Evolutionary conservation across 2,329 filamentous ascomycete species (phyloP), one percentile per base, ranked within the genome.

Genomic region (Beauveria sp.): DNA sequence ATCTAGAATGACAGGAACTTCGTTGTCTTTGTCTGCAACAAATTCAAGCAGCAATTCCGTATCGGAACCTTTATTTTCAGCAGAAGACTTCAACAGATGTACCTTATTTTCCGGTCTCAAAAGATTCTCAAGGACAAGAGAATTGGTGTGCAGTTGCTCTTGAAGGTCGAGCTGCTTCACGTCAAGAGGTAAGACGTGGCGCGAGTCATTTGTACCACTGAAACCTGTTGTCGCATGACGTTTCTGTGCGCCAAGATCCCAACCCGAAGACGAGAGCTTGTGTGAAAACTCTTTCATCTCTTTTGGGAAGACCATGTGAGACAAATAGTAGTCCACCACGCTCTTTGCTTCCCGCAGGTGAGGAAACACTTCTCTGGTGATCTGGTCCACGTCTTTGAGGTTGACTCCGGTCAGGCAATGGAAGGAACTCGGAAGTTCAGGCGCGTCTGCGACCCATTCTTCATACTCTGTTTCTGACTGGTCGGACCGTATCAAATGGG

Each of bases 121-220:
- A 0, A 92, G 69, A 63, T 86, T 76, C 0, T 79, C 74, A 0
- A 92, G 67, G 0, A 91, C 87, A 7, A 85, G 68, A 0, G 88
- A 87, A 65, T 90, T 91, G 0, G 88, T 92, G 55, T 89, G 84
- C 0, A 81, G 70, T 43, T 90, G 85, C 14, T 40, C 51, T 12
- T 50, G 14, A 6, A 61, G 20, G 16, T 61, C 51, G 7, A 61
- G 50, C 18, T 61, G 58, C 1, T 73, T 66, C 0, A 90, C 77
- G 0, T 67, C 73, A 0, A 87, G 66, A 0, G 87, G 87, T 0
- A 91, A 73, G 0, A 86, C 68, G 18, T 78, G 74, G 10, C 78
- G 71, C 0, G 82, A 84, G 65, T 91, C 87, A 38, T 86, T 87
- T 0, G 88, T 91, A 0, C 88, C 87, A 59, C 85, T 89, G 67